phyloP scores from a whole-genome alignment of 179 eudicot species.

The Drosera spatulata region DNA sequence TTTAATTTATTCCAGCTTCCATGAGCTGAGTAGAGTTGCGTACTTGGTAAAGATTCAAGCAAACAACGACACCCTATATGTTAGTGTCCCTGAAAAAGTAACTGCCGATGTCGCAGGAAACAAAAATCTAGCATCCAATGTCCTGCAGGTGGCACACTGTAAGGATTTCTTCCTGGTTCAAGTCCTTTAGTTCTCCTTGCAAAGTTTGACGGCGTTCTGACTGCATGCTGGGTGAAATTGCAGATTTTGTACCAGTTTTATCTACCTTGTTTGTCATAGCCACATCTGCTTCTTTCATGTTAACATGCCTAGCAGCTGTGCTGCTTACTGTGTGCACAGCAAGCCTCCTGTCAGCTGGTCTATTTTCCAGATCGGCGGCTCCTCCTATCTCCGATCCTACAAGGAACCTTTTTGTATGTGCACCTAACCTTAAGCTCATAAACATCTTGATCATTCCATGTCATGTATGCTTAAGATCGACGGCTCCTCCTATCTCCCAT shows the following conservation, averaged over 20 bases:
- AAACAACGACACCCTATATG: slow-evolving; percentile 20
- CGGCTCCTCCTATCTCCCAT: neutral
- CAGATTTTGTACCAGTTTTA: slow-evolving; percentile 75
- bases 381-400: slow-evolving; percentile 52
- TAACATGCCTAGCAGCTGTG: slow-evolving; percentile 51
- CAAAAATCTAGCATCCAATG: slow-evolving; percentile 62
- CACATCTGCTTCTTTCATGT: slow-evolving; percentile 54
- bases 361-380: slow-evolving; percentile 42
- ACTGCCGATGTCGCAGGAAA: slow-evolving; percentile 91
- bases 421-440: slow-evolving; percentile 4
- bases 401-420: slow-evolving; percentile 67
- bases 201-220: too few relatives aligned
- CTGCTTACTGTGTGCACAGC: slow-evolving; percentile 69
- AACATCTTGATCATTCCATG: neutral
- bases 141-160: slow-evolving; percentile 75
- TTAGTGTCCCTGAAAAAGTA: slow-evolving; percentile 66
- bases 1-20: slow-evolving; percentile 36
- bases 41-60: slow-evolving; percentile 40
- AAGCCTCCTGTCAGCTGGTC: slow-evolving; percentile 55
- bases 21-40: slow-evolving; percentile 27
- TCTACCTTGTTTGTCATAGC: slow-evolving; percentile 39
- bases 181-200: neutral
- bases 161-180: slow-evolving; percentile 22
- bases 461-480: neutral
- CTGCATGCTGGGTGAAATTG: neutral